These are phyloP conservation scores for Yarrowia hollandica DNA, from an alignment of 805 yeast genomes.

Conservation along the genomic window DNA sequence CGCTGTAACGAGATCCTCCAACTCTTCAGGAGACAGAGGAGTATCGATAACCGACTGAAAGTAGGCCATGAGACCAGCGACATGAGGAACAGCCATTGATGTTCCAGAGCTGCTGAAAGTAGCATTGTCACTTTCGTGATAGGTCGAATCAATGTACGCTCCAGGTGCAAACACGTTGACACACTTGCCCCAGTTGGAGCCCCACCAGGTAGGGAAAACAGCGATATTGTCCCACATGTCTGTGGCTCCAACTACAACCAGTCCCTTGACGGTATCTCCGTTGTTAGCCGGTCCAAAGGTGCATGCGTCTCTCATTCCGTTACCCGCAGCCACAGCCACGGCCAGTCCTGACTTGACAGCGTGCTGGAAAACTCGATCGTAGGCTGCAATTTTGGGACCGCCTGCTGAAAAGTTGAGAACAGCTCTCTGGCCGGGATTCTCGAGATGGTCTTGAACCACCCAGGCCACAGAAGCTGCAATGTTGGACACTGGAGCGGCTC, in stretches of 20 bases:
- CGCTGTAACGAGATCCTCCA: conserved; percentile 12
- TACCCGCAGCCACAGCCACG: conserved; percentile 39
- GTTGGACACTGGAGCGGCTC: conserved; percentile 56
- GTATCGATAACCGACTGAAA: conserved; percentile 43
- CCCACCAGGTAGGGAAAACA: conserved; percentile 3
- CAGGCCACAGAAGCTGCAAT: conserved; percentile 58
- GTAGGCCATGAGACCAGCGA: conserved; percentile 85
- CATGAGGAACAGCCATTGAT: conserved; percentile 96
- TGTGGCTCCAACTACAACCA: conserved; percentile 23
- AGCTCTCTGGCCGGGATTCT: conserved; percentile 34
- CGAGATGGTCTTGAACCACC: conserved; percentile 43
- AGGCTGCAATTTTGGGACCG: conserved; percentile 27
- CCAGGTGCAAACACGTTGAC: conserved; percentile 98
- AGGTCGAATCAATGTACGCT: conserved; percentile 69
- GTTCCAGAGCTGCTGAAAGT: conserved; percentile 64
- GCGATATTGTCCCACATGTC: conserved; percentile 25
- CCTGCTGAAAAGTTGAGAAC: conserved; percentile 23
- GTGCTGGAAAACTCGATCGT: conserved; percentile 41
- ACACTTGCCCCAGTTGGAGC: conserved; percentile 62
- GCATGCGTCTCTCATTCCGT: conserved; percentile 15
- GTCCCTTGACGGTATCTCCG: conserved; percentile 12
- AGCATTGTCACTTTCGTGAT: conserved; percentile 36
- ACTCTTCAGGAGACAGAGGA: neutral
- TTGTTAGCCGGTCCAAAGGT: conserved; percentile 24
- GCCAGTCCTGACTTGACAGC: conserved; percentile 30